Evolutionary conservation across 2,329 filamentous ascomycete genomes (phyloP), one percentile per base, ranked within the genome.

Genomic region (Rhynchosporium graminicola): DNA sequence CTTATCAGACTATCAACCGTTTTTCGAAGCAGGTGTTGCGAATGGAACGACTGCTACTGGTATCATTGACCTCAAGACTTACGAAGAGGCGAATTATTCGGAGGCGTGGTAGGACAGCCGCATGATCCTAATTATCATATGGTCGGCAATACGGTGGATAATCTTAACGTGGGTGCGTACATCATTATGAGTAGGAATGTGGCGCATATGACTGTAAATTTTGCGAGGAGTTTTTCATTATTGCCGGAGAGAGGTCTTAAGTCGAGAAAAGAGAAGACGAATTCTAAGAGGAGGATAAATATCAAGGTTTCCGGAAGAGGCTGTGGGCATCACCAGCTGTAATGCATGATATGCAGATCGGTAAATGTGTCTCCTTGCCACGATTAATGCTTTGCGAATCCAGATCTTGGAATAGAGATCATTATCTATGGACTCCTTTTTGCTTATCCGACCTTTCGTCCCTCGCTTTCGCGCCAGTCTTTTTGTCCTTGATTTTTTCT

Each of bases 1-100:
- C 6, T 86, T 90, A 62, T 90, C 86, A 65, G 90, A 94, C 75
- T 93, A 94, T 70, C 88, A 87, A 36, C 87, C 85, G 1, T 93
- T 93, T 78, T 87, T 92, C 68, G 80, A 83, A 26, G 82, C 83
- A 58, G 87, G 87, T 4, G 91, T 92, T 40, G 87, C 90, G 0
- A 83, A 84, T 0, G 89, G 90, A 12, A 90, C 90, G 31, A 84
- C 92, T 64, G 88, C 89, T 58, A 91, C 89, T 1, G 90, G 90
- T 45, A 89, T 90, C 1, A 89, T 92, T 75, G 87, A 83, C 9
- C 74, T 90, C 77, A 93, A 92, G 83, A 91, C 88, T 0, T 76
- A 81, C 54, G 81, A 84, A 38, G 87, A 92, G 72, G 82, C 76
- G 78, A 76, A 33, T 76, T 85, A 75, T 93, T 91, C 72, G 89